These are phyloP conservation scores for Vigna unguiculata DNA, from an alignment of 306 rosid genomes.

Conservation along the genomic window DNA sequence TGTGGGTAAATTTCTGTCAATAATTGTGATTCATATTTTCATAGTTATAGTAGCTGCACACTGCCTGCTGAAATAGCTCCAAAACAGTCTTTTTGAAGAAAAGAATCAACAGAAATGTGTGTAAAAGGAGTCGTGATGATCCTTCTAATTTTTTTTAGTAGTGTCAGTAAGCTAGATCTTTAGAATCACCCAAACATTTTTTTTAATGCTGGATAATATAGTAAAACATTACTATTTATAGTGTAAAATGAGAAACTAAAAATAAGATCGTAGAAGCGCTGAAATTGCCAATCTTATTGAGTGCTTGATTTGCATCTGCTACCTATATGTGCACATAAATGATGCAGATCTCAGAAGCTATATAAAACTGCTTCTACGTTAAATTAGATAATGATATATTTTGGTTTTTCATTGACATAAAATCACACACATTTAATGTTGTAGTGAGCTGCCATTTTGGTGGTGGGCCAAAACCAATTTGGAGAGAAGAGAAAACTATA, in stretches of 20 bases:
- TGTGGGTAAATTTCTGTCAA: neutral
- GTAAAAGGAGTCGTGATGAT: neutral
- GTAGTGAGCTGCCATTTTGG: neutral
- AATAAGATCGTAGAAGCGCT: neutral
- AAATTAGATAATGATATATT: neutral
- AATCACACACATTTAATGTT: neutral
- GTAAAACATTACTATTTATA: neutral
- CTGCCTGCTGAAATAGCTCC: conserved; percentile 9
- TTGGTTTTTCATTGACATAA: neutral
- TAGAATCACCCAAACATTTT: neutral
- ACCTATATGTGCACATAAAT: neutral
- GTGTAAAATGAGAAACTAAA: neutral
- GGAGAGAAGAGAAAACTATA: neutral
- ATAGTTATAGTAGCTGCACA: neutral
- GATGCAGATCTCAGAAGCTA: neutral
- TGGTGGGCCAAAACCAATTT: neutral
- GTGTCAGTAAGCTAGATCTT: neutral
- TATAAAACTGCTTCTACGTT: neutral
- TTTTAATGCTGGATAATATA: neutral
- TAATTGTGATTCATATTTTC: neutral
- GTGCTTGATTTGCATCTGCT: neutral
- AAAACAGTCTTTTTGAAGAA: neutral
- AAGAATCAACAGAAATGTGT: neutral
- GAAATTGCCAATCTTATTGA: neutral
- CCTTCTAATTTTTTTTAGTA: neutral